Evolutionary conservation across 176 grass and related monocot genomes (phyloP).

Genomic region (Carex scoparia): DNA sequence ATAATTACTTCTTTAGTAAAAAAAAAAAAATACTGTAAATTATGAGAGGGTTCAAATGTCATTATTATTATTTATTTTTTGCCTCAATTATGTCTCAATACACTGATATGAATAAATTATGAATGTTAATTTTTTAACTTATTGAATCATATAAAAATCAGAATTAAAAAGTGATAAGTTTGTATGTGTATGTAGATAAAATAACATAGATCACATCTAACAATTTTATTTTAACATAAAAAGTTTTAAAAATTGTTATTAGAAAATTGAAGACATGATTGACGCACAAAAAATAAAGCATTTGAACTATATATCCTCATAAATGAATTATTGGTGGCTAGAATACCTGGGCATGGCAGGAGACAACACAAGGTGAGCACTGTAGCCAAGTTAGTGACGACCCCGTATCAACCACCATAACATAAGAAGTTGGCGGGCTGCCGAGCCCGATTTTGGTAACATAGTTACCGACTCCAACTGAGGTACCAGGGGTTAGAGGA

Average conservation of each 20-base stretch:
- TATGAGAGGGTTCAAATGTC: no score
- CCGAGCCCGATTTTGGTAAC: constrained; percentile 61
- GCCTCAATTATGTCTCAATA: no score
- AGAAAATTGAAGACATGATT: no score
- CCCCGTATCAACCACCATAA: constrained; percentile 87
- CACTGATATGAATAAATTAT: no score
- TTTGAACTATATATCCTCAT: no score
- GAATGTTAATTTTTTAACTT: no score
- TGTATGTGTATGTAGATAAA: neutral
- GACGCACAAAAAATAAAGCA: no score
- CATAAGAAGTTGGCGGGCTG: constrained; percentile 45
- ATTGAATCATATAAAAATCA: no score
- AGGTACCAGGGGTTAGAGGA: constrained; percentile 54
- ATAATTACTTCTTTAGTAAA: neutral
- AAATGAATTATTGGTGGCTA: neutral
- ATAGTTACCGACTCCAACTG: constrained; percentile 81
- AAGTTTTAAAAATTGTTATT: no score
- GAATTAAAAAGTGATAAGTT: no score
- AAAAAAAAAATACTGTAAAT: neutral
- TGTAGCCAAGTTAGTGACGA: constrained; percentile 84
- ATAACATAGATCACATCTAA: neutral
- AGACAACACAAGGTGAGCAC: constrained; percentile 63
- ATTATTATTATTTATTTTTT: no score
- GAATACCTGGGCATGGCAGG: constrained; percentile 57
- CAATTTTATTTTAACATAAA: no score